Evolutionary conservation across 176 grass and related monocot species (phyloP), one percentile per base, ranked within the genome.

Genomic region (Rhynchospora breviuscula): DNA sequence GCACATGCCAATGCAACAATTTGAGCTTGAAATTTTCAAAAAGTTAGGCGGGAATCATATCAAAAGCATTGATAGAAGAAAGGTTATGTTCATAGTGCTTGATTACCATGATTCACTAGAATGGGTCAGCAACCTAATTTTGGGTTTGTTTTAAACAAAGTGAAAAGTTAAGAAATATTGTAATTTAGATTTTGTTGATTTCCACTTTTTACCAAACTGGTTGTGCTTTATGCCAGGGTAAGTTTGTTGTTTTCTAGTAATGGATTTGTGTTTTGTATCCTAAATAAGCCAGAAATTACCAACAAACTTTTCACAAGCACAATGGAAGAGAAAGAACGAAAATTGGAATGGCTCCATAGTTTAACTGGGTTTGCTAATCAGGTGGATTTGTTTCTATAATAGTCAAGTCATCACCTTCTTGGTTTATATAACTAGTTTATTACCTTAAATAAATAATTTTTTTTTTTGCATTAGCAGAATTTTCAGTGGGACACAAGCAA

Each of bases 21-120:
- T 91, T 17, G 94, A 97, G 76, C 67, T 18, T 12, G 58, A 79
- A 40, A 89, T 97, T 25, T 97, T 82, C 86, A 47, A 74, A 14
- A 79, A 49, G 82, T 78, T 94, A 82, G 90, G 90, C 8, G 10
- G 11, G 2, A 18, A 85, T 33, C 52, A 7, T 78, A 45, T 90
- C 54, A 35, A 44, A 33, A 43, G 52, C 7, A 44, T 40, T 15
- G 93, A 97, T 18, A 86, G 89, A 87, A 85, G 66, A 97, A 89
- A 91, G 90, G 90, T 93, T 79, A 72, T 44, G 18, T 62, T 59
- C 53, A 18, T 13, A 48, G 7, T 62, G 17, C 9, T 43, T 63
- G 25, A 72, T 33, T 9, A 63, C 63, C 11, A 67, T 67, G 2
- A 23, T 18, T 63, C 2, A 70, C 67, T 14, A 19, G 17, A 45